Base-by-base conservation (phyloP, 164 flowering plant species). In the Chimonanthus salicifolius region DNA sequence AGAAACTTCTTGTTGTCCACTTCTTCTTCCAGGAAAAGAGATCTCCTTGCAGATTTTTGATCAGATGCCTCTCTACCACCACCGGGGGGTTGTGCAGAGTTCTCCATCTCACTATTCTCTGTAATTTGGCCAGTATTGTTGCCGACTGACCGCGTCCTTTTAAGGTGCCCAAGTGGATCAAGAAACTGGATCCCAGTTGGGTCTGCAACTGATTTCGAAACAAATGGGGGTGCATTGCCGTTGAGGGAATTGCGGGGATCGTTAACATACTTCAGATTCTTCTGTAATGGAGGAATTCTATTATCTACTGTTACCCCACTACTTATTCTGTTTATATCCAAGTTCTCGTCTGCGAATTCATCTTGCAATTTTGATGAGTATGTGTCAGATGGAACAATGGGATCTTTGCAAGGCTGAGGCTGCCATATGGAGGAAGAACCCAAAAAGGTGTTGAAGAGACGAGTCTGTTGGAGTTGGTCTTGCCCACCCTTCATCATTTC, bases 341-440 rank as follows among this genome's bases (percentile, higher is more conserved):
- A 62, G 70, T 90, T 89, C 80, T 93, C 98, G 63, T 91, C 90
- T 0, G 80, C 85, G 68, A 84, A 93, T n/a, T 76, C 90, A 0
- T 81, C 75, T 48, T 62, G 85, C 15, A 74, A 67, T 44, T 78
- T 79, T 43, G 9, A 50, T 8, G 78, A 68, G 60, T 64, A 71
- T 4, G 73, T 63, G 7, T 64, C 47, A 3, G 64, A n/a, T 10
- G 82, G 71, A 3, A 45, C 21, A 47, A 68, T 4, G 7, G 77
- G 78, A 21, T 93, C 97, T 73, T 70, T 87, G 82, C 99, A 96
- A 78, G 97, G 98, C 81, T 86, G 95, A 72, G 99, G 99, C 80
- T 96, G 97, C 99, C 99, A 94, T 63, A 93, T 87, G 0, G 97
- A 88, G 0, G 98, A 93, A 48, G 94, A 88, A 15, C 97, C 95